Base-by-base conservation (phyloP, 2,329 filamentous ascomycete species). In the Paraphaeosphaeria minitans region DNA sequence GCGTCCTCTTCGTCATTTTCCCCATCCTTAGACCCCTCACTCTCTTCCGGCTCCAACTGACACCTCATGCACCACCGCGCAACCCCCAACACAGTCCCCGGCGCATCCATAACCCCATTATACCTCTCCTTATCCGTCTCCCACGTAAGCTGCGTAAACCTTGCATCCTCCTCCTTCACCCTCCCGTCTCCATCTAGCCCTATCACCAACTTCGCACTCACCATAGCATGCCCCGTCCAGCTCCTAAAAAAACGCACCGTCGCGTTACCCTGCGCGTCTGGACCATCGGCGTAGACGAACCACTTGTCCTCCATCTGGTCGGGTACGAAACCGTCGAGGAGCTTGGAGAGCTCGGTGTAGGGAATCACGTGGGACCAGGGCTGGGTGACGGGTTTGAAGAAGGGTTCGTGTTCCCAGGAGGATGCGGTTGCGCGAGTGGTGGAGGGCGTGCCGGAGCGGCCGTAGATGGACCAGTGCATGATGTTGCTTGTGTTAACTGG, bases 231-330 rank as follows among this genome's bases (percentile, higher is more conserved):
- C 37, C 31, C 29, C 16, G 41, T 53, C 51, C 35, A 43, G 16
- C 35, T 43, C 10, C 51, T 27, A 14, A 13, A 10, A 42, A 42
- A 42, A 21, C 51, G 46, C 8, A 56, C 21, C 10, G n/a, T 7
- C 3, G 37, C 54, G 12, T 56, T 49, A 2, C 54, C 54, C 3
- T 42, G 9, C n/a, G 12, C n/a, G 33, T 56, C 54, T 24, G 54
- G 54, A 1, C 54, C 54, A 19, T 56, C 54, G 31, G 54, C 33
- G 13, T 51, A 56, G 5, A 56, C 47, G 29, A 56, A 43, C 54
- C 54, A 56, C 19, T 56, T 56, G 21, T 56, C 54, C 16, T 56
- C 54, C 51, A 53, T 53, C 14, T 42, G 3, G 4, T 19, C 2
- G 6, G 51, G 51, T 8, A 41, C 8, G 37, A 29, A 43, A 2